A percentile compares a stretch with the other conserved stretches of the same genome.
Conservation (phyloP, 163 green algal species). For the Scenedesmus sp. region DNA sequence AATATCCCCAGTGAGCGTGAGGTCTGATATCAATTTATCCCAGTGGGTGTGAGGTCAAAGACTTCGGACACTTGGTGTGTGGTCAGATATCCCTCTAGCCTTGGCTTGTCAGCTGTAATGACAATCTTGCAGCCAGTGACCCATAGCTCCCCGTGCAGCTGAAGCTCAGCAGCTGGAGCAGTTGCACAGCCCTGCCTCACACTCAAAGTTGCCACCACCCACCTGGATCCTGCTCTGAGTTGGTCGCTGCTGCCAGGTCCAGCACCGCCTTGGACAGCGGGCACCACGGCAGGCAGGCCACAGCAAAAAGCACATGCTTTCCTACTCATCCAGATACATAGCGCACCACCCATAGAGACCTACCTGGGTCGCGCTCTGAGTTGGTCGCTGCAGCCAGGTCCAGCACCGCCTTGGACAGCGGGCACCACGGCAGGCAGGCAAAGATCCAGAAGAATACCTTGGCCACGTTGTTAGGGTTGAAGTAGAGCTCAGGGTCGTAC, state of each 20-base stretch:
- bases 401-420: constrained; percentile 87
- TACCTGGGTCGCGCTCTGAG: constrained; percentile 35
- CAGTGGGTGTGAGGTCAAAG: no score
- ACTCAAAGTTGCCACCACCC: background rate
- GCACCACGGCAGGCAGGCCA: constrained; percentile 38
- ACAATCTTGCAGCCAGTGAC: no score
- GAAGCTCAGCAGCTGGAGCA: no score
- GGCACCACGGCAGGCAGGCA: constrained; percentile 83
- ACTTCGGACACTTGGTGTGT: no score
- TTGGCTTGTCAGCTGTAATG: no score
- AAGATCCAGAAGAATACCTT: constrained; percentile 49
- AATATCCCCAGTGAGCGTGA: no score
- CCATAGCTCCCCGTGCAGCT: no score
- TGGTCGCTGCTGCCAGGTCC: constrained; percentile 41
- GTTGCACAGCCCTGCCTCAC: no score
- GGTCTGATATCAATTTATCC: no score
- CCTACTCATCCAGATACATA: no score
- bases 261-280: constrained; percentile 87
- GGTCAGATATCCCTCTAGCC: no score
- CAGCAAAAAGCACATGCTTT: background rate
- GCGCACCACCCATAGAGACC: background rate
- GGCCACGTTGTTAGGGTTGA: background rate
- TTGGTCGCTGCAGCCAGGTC: constrained; percentile 38
- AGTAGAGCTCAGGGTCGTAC: constrained; percentile 78
- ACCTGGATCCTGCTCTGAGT: constrained; percentile 31